A percentile compares a stretch with the other conserved stretches of the same genome.
phyloP scores from a whole-genome alignment of 805 yeast species.

The Saccharomycopsis synnaedendra region DNA sequence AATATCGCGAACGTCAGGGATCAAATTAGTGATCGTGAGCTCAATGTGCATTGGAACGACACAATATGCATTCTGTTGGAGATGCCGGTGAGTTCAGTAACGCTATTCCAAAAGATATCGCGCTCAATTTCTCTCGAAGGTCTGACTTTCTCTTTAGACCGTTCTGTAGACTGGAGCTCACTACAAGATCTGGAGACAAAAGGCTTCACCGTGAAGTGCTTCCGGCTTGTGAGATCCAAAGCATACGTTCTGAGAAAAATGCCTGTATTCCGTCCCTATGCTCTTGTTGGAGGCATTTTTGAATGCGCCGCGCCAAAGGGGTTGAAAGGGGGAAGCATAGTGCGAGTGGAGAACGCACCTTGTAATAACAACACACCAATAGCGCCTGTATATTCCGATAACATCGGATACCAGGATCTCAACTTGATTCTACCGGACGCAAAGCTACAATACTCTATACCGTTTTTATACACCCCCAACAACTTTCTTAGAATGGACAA shows the following conservation, averaged over 20 bases:
- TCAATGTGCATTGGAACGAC: conserved; percentile 12
- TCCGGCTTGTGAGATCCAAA: conserved; percentile 6
- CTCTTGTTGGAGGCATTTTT: conserved; percentile 11
- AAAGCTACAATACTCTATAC: conserved; percentile 3
- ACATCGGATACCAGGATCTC: conserved; percentile 9
- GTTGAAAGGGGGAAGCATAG: neutral
- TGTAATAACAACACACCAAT: conserved; percentile 7
- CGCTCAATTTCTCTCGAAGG: too few species aligned
- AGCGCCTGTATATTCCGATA: conserved; percentile 11
- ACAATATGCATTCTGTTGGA: conserved; percentile 5
- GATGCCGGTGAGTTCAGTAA: neutral
- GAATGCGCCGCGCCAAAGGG: conserved; percentile 1
- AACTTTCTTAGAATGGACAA: neutral
- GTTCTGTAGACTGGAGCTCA: too few species aligned
- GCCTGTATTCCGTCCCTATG: conserved; percentile 6
- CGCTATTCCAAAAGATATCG: too few species aligned
- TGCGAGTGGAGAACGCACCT: conserved; percentile 4
- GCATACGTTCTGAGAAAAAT: conserved; percentile 4
- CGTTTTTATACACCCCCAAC: conserved; percentile 11
- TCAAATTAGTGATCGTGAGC: neutral
- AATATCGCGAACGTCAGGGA: conserved; percentile 1
- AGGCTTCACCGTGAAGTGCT: neutral
- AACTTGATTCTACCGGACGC: neutral
- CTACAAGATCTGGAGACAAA: too few species aligned
- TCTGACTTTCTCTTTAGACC: too few species aligned